phyloP scores from a whole-genome alignment of 106 monocot genomes.

The Dioscorea alata region DNA sequence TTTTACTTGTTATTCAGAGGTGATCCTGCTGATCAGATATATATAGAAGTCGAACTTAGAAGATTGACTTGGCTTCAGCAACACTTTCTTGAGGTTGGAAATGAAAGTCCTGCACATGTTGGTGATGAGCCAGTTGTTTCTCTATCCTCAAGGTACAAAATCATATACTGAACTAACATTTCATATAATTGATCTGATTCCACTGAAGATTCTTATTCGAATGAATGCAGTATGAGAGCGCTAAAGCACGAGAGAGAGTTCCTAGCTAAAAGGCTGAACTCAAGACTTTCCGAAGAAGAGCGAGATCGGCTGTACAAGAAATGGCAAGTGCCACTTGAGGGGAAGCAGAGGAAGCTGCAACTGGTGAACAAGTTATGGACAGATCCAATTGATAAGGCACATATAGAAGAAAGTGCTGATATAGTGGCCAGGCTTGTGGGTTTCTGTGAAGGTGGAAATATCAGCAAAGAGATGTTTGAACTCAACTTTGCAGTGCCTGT shows the following conservation, averaged over 20 bases:
- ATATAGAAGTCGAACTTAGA: slow-evolving; percentile 88
- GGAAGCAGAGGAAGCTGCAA: slow-evolving; percentile 84
- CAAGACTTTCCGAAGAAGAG: slow-evolving; percentile 74
- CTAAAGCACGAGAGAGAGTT: slow-evolving; percentile 83
- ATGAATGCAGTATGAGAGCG: slow-evolving; percentile 56
- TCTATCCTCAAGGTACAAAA: slow-evolving; percentile 55
- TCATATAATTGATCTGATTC: too few relatives aligned
- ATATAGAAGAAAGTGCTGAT: slow-evolving; percentile 87
- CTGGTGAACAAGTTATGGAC: slow-evolving; percentile 87
- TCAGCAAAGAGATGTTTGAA: slow-evolving; percentile 95
- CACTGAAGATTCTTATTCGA: neutral
- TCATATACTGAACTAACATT: neutral
- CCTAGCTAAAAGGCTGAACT: slow-evolving; percentile 60
- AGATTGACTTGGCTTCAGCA: slow-evolving; percentile 79
- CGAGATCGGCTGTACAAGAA: slow-evolving; percentile 64
- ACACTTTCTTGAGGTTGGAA: slow-evolving; percentile 50
- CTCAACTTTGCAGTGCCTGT: slow-evolving; percentile 73
- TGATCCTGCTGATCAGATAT: slow-evolving; percentile 90
- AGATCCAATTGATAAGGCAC: slow-evolving; percentile 50
- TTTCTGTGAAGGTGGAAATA: slow-evolving; percentile 79
- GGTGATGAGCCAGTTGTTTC: slow-evolving; percentile 66
- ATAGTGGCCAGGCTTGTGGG: slow-evolving; percentile 87
- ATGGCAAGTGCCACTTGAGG: slow-evolving; percentile 76
- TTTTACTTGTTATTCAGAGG: slow-evolving; percentile 89
- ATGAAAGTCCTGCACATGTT: slow-evolving; percentile 43